These are phyloP conservation scores for Eucalyptus marginata DNA, from an alignment of 345 rosid genomes.

Conservation along the genomic window DNA sequence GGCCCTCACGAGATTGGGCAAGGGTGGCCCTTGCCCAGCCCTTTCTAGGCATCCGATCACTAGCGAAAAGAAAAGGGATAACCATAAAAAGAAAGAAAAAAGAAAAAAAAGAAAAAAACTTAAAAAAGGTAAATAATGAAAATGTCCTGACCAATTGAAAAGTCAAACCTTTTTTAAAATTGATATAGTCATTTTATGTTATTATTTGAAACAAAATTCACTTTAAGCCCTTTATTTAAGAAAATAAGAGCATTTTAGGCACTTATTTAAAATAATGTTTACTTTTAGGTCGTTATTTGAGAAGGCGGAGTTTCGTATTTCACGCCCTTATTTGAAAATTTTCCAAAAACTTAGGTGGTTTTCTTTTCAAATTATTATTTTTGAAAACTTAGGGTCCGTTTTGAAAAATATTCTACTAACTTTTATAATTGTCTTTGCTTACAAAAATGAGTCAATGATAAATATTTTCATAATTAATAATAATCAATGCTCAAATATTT, in stretches of 20 bases:
- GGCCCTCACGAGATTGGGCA: too few species aligned
- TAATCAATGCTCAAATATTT: background rate
- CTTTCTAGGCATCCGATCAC: rapidly evolving
- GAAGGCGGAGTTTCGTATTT: too few species aligned
- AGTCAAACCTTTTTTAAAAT: too few species aligned
- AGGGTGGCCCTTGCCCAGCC: too few species aligned
- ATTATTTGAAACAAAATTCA: rapidly evolving
- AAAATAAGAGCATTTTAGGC: too few species aligned
- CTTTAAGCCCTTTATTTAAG: rapidly evolving
- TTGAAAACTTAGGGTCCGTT: background rate
- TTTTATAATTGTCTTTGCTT: background rate
- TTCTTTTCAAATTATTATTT: background rate
- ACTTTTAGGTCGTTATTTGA: too few species aligned
- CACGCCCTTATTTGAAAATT: too few species aligned
- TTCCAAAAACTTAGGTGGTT: background rate
- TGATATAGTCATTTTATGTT: rapidly evolving
- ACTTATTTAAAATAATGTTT: rapidly evolving
- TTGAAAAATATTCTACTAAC: background rate
- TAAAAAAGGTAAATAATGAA: too few species aligned
- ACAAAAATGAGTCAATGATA: background rate
- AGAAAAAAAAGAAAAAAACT: rapidly evolving
- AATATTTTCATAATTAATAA: background rate
- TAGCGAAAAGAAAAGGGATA: rapidly evolving
- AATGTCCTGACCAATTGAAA: rapidly evolving
- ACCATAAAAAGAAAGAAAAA: too few species aligned